Percentiles rank a stretch among this genome's conserved stretches.
phyloP scores from a whole-genome alignment of 2,329 filamentous ascomycete species.

The Daldinia sp. region DNA sequence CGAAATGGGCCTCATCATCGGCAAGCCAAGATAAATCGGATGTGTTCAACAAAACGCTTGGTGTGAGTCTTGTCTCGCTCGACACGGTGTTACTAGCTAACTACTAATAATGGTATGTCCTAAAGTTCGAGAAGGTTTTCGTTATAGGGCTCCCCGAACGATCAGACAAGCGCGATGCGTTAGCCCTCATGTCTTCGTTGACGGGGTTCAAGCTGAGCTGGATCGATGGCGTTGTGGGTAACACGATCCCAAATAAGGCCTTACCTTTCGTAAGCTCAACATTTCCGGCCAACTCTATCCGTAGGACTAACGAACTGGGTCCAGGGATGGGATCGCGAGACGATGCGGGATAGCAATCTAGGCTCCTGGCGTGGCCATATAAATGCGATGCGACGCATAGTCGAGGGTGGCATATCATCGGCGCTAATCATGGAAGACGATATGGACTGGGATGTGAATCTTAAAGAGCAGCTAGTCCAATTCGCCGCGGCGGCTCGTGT shows the following conservation, averaged over 20 bases:
- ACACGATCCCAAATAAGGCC: conserved; percentile 51
- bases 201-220: conserved; percentile 53
- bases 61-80: conserved; percentile 16
- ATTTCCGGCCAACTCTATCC: not conserved
- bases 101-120: conserved; percentile 1
- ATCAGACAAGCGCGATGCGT: conserved; percentile 57
- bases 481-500: conserved; percentile 38
- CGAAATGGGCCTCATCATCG: conserved; percentile 7
- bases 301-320: not conserved
- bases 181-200: conserved; percentile 53
- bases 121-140: conserved; percentile 54
- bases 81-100: not conserved
- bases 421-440: conserved; percentile 56
- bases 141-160: conserved; percentile 55
- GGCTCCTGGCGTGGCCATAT: conserved; percentile 52
- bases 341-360: conserved; percentile 45
- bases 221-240: conserved; percentile 52
- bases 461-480: conserved; percentile 46
- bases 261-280: conserved; percentile 45
- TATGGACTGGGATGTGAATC: conserved; percentile 54
- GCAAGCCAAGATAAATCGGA: conserved; percentile 23
- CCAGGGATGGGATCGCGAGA: conserved; percentile 41
- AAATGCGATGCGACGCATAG: conserved; percentile 48
- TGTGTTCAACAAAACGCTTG: conserved; percentile 32
- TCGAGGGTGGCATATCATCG: conserved; percentile 47